These are phyloP conservation scores for Amphicarpaea edgeworthii DNA, from an alignment of 306 rosid genomes.

Conservation along the genomic window DNA sequence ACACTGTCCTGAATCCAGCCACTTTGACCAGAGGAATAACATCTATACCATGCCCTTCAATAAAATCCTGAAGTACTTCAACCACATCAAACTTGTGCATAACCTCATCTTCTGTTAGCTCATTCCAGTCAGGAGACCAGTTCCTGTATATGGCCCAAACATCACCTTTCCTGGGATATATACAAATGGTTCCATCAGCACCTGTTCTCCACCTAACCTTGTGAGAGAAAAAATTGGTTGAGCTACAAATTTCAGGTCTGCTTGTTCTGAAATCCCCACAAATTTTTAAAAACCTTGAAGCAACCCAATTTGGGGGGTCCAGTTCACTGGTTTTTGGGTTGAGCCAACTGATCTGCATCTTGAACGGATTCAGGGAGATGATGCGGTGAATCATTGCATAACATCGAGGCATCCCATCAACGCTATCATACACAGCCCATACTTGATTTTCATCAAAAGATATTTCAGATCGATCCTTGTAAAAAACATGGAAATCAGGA, in stretches of 20 bases:
- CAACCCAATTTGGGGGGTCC: conserved; percentile 68
- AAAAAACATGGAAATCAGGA: conserved; percentile 88
- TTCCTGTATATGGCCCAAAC: conserved; percentile 94
- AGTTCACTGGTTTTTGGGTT: conserved; percentile 68
- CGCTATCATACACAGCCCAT: conserved; percentile 80
- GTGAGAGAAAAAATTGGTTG: conserved; percentile 79
- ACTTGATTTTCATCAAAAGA: conserved; percentile 74
- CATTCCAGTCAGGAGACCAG: conserved; percentile 94
- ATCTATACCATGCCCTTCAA: conserved; percentile 69
- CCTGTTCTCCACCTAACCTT: conserved; percentile 78
- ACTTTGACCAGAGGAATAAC: conserved; percentile 86
- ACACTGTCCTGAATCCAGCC: conserved; percentile 86
- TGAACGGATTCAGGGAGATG: conserved; percentile 71
- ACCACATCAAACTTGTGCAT: conserved; percentile 81
- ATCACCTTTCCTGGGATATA: conserved; percentile 85
- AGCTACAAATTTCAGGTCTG: conserved; percentile 57
- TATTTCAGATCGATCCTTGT: conserved; percentile 74
- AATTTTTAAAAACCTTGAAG: conserved; percentile 75
- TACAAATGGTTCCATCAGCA: conserved; percentile 60
- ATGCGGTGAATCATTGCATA: conserved; percentile 73
- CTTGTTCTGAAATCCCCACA: conserved; percentile 80
- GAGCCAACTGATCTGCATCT: conserved; percentile 76
- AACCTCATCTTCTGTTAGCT: conserved; percentile 68
- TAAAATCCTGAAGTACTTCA: conserved; percentile 77
- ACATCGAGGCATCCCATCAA: conserved; percentile 93